Conservation (phyloP, 768 basidiomycete genomes). For the Mycena latifolia region DNA sequence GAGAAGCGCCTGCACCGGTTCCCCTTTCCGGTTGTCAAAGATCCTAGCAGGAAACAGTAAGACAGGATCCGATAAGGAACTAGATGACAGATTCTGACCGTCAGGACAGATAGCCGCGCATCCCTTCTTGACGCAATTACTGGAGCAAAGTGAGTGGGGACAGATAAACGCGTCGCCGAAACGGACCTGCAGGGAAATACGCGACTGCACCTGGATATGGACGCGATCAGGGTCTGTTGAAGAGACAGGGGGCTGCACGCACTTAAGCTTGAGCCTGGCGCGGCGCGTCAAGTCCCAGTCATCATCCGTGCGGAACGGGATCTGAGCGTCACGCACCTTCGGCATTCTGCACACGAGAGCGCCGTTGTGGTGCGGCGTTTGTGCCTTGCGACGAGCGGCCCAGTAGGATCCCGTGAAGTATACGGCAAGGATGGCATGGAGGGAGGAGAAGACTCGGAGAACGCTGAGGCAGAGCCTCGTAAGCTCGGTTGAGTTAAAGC, state of each 20-base stretch:
- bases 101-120: constrained; percentile 76
- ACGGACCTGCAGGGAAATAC: constrained; percentile 74
- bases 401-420: neutral
- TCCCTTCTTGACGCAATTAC: constrained; percentile 71
- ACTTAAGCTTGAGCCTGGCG: constrained; percentile 76
- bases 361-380: constrained; percentile 41
- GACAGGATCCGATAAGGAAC: constrained; percentile 15
- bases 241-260: constrained; percentile 40
- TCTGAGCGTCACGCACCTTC: constrained; percentile 52
- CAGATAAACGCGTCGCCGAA: constrained; percentile 17
- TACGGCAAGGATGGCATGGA: constrained; percentile 25
- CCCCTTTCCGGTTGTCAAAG: constrained; percentile 79
- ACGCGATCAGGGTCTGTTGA: constrained; percentile 21
- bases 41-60: constrained; percentile 54
- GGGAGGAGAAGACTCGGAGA: constrained; percentile 34
- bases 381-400: constrained; percentile 36
- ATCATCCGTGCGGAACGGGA: constrained; percentile 29
- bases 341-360: constrained; percentile 73
- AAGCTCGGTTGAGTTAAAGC: too few species aligned
- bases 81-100: constrained; percentile 49
- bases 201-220: constrained; percentile 64
- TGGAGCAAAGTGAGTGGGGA: constrained; percentile 34
- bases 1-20: constrained; percentile 62
- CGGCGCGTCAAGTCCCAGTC: constrained; percentile 16
- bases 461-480: neutral